Percentiles rank a stretch among this genome's conserved stretches.
phyloP scores from a whole-genome alignment of 2,329 filamentous ascomycete genomes.

The Fusarium agapanthi region DNA sequence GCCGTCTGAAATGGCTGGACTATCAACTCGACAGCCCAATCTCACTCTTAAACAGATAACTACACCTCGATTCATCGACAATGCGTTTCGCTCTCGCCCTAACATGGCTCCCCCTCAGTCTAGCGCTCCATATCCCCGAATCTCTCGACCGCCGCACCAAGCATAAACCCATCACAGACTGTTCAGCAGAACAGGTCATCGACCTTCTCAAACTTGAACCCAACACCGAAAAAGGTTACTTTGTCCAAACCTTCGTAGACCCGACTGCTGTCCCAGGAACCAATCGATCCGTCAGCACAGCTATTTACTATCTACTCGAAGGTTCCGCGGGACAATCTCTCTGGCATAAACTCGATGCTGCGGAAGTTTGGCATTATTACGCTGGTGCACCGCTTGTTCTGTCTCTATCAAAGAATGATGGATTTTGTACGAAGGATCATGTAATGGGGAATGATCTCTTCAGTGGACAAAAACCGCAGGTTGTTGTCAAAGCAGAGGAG shows the following conservation, averaged over 20 bases:
- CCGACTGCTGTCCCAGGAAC: conserved; percentile 28
- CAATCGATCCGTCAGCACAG: conserved; percentile 55
- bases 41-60: no score
- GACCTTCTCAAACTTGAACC: conserved; percentile 52
- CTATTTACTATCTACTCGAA: conserved; percentile 63
- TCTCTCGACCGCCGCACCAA: not conserved
- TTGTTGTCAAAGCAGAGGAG: not conserved
- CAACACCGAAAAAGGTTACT: conserved; percentile 60
- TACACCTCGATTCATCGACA: not conserved
- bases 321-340: conserved; percentile 52
- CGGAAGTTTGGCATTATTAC: conserved; percentile 63
- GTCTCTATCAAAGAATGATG: conserved; percentile 55
- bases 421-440: conserved; percentile 35
- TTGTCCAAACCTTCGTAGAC: conserved; percentile 57
- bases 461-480: conserved; percentile 17
- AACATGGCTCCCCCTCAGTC: not conserved
- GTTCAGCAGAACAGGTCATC: conserved; percentile 54
- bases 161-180: not conserved
- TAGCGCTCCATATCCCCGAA: conserved; percentile 3
- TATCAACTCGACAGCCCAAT: not conserved
- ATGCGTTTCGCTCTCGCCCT: conserved; percentile 4
- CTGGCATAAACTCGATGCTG: conserved; percentile 60
- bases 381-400: conserved; percentile 60
- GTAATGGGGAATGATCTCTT: conserved; percentile 6
- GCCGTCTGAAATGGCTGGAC: not conserved